A percentile compares a stretch with the other conserved stretches of the same genome.
Conservation (phyloP, 306 rosid genomes). For the Prunus dulcis region DNA sequence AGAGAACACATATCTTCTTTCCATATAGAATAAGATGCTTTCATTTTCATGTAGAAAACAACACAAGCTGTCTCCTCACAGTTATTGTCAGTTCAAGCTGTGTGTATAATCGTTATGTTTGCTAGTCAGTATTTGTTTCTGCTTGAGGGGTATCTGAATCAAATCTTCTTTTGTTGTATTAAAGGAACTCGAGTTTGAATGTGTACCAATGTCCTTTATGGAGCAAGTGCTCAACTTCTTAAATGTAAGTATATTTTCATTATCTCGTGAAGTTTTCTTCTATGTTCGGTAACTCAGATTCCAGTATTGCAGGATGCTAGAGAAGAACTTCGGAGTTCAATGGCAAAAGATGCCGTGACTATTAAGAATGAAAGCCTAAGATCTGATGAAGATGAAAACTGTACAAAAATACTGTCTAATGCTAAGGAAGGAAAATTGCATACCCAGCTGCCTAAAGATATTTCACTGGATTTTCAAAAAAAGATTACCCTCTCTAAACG, state of each 20-base stretch:
- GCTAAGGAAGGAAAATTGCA: conserved; percentile 32
- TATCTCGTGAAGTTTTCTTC: conserved; percentile 18
- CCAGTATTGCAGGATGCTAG: conserved; percentile 56
- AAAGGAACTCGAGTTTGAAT: conserved; percentile 84
- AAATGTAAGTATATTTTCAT: conserved; percentile 58
- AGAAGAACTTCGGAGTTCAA: conserved; percentile 79
- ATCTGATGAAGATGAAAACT: conserved; percentile 39
- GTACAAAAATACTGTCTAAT: conserved; percentile 23
- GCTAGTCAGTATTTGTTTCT: background rate
- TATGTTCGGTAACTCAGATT: conserved; percentile 15
- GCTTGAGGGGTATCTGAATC: conserved; percentile 15
- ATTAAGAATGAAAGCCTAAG: conserved; percentile 78
- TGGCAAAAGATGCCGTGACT: conserved; percentile 76
- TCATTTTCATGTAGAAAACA: background rate
- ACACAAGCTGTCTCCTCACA: background rate
- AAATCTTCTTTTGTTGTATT: conserved; percentile 20
- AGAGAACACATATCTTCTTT: background rate
- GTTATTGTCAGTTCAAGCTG: background rate
- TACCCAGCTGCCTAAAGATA: conserved; percentile 32
- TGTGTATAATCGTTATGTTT: background rate
- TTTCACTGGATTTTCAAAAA: conserved; percentile 83
- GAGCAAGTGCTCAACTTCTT: conserved; percentile 75
- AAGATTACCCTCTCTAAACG: conserved; percentile 71
- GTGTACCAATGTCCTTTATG: conserved; percentile 83
- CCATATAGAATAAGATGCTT: background rate